phyloP scores from a whole-genome alignment of 768 basidiomycete species.

The Pleurotus ostreatus region DNA sequence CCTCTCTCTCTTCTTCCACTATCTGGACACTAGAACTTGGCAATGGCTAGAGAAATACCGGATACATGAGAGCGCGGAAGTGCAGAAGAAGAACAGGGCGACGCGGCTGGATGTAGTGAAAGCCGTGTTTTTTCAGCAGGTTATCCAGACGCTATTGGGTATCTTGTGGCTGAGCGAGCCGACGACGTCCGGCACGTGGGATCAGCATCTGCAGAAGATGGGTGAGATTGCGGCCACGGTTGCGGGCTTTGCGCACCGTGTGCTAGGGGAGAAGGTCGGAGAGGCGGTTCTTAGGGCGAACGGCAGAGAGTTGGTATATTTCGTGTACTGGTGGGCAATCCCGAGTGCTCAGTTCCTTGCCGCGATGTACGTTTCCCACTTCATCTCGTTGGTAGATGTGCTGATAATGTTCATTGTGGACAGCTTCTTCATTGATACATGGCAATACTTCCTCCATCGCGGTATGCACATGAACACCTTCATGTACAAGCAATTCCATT shows the following conservation, averaged over 20 bases:
- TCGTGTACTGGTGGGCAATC: slow-evolving; percentile 91
- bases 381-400: not conserved
- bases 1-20: slow-evolving; percentile 75
- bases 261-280: slow-evolving; percentile 40
- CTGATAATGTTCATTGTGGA: not conserved
- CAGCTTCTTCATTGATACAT: slow-evolving; percentile 93
- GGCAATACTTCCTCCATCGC: slow-evolving; percentile 97
- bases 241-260: slow-evolving; percentile 28
- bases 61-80: slow-evolving; percentile 85
- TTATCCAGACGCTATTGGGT: slow-evolving; percentile 78
- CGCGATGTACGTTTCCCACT: slow-evolving; percentile 69
- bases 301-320: slow-evolving; percentile 40
- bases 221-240: slow-evolving; percentile 37
- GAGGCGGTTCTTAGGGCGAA: slow-evolving; percentile 28
- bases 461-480: slow-evolving; percentile 87
- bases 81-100: slow-evolving; percentile 69
- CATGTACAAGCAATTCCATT: slow-evolving; percentile 89
- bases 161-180: slow-evolving; percentile 58
- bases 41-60: slow-evolving; percentile 78
- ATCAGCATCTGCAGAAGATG: slow-evolving; percentile 38
- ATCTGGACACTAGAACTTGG: slow-evolving; percentile 74
- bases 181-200: slow-evolving; percentile 12
- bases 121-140: slow-evolving; percentile 85
- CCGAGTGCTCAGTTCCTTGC: slow-evolving; percentile 68
- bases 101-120: slow-evolving; percentile 66